Conservation (phyloP, 129 eudicot species). For the Lonicera japonica region DNA sequence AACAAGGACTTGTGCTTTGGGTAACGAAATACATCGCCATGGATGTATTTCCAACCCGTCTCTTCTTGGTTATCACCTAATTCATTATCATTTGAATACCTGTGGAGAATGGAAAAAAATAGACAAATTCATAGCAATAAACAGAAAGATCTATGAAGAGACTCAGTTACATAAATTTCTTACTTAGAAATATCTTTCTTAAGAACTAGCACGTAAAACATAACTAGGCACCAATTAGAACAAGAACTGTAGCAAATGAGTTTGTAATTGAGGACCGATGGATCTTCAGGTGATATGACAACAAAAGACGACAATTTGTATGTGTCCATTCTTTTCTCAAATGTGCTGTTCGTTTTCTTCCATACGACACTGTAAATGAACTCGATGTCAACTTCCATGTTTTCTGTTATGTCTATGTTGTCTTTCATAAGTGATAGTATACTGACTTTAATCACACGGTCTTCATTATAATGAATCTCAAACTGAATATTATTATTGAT, state of each 20-base stretch:
- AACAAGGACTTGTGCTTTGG: constrained; percentile 17
- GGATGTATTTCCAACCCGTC: constrained; percentile 22
- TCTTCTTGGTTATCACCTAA: constrained; percentile 16
- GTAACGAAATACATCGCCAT: constrained; percentile 18
- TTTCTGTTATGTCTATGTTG: constrained; percentile 41
- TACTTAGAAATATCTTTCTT: constrained; percentile 66
- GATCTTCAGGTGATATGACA: constrained; percentile 43
- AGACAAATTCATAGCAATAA: not conserved
- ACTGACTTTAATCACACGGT: constrained; percentile 50
- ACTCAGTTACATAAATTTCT: no score
- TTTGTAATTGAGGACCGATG: constrained; percentile 40
- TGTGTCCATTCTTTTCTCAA: constrained; percentile 61
- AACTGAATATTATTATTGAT: constrained; percentile 37
- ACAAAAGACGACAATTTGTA: constrained; percentile 20
- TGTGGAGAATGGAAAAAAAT: not conserved
- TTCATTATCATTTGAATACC: constrained; percentile 21
- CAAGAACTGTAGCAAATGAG: constrained; percentile 45
- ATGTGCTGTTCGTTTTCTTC: constrained; percentile 36
- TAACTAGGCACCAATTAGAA: constrained; percentile 32
- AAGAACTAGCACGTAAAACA: constrained; percentile 49
- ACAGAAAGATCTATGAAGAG: not conserved
- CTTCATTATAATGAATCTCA: constrained; percentile 45
- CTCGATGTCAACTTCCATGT: constrained; percentile 42
- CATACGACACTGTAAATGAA: constrained; percentile 59
- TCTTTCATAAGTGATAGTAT: constrained; percentile 8